Evolutionary conservation across 2,329 filamentous ascomycete genomes (phyloP), one percentile per base, ranked within the genome.

Genomic region (Zasmidium cellare): DNA sequence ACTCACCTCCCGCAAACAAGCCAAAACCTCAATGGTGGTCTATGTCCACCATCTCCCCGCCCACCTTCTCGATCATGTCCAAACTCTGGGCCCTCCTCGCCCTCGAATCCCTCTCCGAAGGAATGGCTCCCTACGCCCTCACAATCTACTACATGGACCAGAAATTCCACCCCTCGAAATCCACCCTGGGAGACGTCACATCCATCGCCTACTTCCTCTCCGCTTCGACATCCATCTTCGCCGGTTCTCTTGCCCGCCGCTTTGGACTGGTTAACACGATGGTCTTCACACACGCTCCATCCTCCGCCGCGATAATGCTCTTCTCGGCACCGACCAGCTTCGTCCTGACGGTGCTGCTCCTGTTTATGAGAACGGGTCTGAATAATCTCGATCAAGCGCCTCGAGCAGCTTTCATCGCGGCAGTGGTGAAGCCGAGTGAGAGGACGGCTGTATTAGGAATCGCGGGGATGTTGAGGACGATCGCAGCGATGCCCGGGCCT

Each of bases 321-420:
- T 85, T 88, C 54, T 84, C 85, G 0, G 67, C 81, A 1, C 81
- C 85, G 0, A 73, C 71, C 5, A 75, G 71, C 2, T 72, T 85
- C 1, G 76, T 76, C 24, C 67, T 82, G 45, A 82, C 84, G 0
- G 79, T 83, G 1, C 75, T 72, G 0, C 74, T 88, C 0, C 72
- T 88, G 1, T 76, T 86, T 14, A 69, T 87, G n/a, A 79, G 85
- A 3, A 77, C 83, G 2, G 83, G 83, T 0, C 74, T 87, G 44
- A 87, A 87, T 64, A 84, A 81, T 59, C 87, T 88, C 83, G 85
- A 88, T 60, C 85, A 87, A 72, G 85, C 83, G 0, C 85, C 85
- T 0, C 77, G 85, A 2, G 76, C 84, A 0, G 84, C 85, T 0
- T 83, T 88, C 53, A 86, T 88, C 53, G 84, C 85, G 1, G 84